phyloP scores from a whole-genome alignment of 1,284 basidiomycete species.

The Trametes sp. region DNA sequence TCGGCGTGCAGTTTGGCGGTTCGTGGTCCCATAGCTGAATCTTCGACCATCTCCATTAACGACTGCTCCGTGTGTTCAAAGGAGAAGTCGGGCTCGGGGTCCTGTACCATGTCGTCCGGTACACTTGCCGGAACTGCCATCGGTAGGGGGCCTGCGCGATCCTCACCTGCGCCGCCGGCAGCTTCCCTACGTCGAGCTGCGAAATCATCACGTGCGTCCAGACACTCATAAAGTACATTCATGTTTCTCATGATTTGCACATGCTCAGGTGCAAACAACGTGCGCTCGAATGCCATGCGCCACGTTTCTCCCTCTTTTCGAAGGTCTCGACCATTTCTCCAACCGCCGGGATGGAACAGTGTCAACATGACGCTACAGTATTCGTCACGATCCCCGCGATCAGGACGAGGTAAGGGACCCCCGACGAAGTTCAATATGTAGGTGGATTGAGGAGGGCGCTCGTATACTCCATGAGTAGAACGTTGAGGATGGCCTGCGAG shows the following conservation, averaged over 20 bases:
- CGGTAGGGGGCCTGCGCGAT: background rate
- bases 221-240: constrained; percentile 44
- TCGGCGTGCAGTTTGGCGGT: too few species aligned
- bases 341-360: background rate
- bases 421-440: constrained; percentile 1
- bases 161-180: background rate
- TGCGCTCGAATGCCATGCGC: background rate
- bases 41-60: too few species aligned
- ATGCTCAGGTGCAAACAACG: constrained; percentile 25
- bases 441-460: background rate
- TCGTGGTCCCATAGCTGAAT: too few species aligned
- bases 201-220: constrained; percentile 45
- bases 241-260: constrained; percentile 38
- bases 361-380: background rate
- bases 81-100: too few species aligned
- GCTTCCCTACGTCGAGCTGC: constrained; percentile 1
- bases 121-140: background rate
- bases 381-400: background rate
- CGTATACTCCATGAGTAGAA: background rate
- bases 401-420: background rate
- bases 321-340: background rate
- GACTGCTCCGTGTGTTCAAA: too few species aligned
- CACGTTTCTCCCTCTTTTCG: background rate
- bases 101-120: too few species aligned
- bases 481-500: background rate